Evolutionary conservation across 257 asterid genomes (phyloP).

Genomic region (Solanum arcanum): DNA sequence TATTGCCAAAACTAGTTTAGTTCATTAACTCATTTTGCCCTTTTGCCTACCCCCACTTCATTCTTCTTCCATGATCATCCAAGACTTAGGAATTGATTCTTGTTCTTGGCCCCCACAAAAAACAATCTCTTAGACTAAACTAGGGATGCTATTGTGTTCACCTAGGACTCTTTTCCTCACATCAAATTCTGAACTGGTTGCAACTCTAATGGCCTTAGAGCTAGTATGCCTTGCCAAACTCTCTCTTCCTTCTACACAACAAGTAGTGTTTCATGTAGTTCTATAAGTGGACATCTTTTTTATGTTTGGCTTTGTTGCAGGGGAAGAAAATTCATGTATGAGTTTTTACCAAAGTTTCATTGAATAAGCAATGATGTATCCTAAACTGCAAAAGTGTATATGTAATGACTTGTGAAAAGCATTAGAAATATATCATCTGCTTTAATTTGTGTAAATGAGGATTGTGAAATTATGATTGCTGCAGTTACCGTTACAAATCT

Average conservation of each 20-base stretch:
- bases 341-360: not conserved
- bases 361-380: not conserved
- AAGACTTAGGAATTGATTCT: not conserved
- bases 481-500: not conserved
- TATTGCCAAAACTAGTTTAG: not conserved
- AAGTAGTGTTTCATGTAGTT: not conserved
- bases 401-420: not conserved
- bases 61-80: not conserved
- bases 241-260: not conserved
- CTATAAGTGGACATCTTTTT: not conserved
- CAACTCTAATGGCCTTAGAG: conserved; percentile 7
- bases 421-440: not conserved
- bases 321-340: not conserved
- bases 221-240: not conserved
- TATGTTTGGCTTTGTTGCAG: not conserved
- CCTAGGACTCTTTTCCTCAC: not conserved
- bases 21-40: not conserved
- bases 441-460: not conserved
- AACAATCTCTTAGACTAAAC: not conserved
- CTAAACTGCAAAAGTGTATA: not conserved
- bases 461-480: not conserved
- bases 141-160: not conserved
- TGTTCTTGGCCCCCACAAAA: not conserved
- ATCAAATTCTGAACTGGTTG: not conserved
- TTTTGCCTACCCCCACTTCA: not conserved